Percentiles rank a stretch among this genome's conserved stretches.
These are phyloP conservation scores for Myxozyma lipomycoides DNA, from an alignment of 805 yeast genomes.

Conservation along the genomic window DNA sequence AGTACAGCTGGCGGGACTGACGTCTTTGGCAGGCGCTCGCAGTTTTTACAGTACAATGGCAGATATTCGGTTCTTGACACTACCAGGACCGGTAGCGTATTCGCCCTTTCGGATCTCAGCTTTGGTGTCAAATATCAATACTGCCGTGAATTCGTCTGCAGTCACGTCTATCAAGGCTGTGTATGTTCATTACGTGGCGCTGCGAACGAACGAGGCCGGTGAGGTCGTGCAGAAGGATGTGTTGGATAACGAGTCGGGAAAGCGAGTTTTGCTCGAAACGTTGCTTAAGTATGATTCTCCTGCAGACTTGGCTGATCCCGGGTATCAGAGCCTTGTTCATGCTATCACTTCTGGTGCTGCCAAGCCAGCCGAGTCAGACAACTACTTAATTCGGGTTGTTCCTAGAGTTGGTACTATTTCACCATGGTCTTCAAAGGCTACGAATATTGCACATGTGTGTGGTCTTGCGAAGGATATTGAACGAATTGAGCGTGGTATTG, in stretches of 20 bases:
- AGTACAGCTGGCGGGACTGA: no score
- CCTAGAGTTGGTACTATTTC: conserved; percentile 97
- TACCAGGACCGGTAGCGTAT: conserved; percentile 88
- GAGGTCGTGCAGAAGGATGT: conserved; percentile 2
- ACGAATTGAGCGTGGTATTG: conserved; percentile 87
- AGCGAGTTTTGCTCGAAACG: conserved; percentile 47
- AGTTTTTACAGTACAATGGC: no score
- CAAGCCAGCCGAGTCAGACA: conserved; percentile 36
- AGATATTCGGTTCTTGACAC: conserved; percentile 37
- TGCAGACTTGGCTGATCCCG: conserved; percentile 50
- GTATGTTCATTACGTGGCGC: conserved; percentile 75
- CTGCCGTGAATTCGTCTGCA: conserved; percentile 60
- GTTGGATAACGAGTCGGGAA: conserved; percentile 18
- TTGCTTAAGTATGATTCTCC: conserved; percentile 73
- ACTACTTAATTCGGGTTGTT: conserved; percentile 65
- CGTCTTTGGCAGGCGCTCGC: no score
- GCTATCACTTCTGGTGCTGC: conserved; percentile 35
- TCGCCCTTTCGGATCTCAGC: conserved; percentile 80
- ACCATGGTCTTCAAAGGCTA: conserved; percentile 99
- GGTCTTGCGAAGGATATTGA: conserved; percentile 68
- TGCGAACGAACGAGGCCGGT: conserved; percentile 34
- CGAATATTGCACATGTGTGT: conserved; percentile 86
- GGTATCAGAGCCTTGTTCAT: conserved; percentile 43
- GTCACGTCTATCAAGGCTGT: conserved; percentile 69
- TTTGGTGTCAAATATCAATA: conserved; percentile 67